Percentiles rank a stretch among this genome's conserved stretches.
phyloP scores from a whole-genome alignment of 768 basidiomycete species.

The Pleurotus djamor region DNA sequence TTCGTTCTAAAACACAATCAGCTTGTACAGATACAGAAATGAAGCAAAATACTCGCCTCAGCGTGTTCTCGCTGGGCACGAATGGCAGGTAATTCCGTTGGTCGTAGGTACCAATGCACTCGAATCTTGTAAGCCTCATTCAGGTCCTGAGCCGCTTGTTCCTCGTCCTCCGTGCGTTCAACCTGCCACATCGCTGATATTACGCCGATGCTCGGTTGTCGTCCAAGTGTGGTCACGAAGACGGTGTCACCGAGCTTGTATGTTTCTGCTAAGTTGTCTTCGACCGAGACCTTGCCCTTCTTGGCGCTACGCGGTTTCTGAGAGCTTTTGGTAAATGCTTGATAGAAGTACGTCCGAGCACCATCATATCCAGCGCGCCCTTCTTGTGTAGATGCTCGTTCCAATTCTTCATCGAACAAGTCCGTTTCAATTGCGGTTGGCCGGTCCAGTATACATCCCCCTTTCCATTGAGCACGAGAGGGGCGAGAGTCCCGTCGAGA shows the following conservation, averaged over 20 bases:
- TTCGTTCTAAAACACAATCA: constrained; percentile 59
- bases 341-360: constrained; percentile 2
- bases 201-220: constrained; percentile 62
- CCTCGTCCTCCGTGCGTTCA: constrained; percentile 21
- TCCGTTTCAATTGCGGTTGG: constrained; percentile 5
- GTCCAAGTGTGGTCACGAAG: constrained; percentile 49
- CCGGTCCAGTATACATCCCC: not conserved
- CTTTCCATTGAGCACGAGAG: constrained; percentile 2
- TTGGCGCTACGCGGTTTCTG: not conserved
- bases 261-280: constrained; percentile 8
- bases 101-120: constrained; percentile 77
- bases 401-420: constrained; percentile 7
- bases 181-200: constrained; percentile 71
- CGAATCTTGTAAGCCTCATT: constrained; percentile 47
- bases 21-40: not conserved
- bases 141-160: constrained; percentile 23
- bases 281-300: constrained; percentile 7
- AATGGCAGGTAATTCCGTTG: constrained; percentile 56
- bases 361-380: not conserved
- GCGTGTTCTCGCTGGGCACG: constrained; percentile 59
- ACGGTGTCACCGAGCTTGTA: constrained; percentile 70
- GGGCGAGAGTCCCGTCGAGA: no score
- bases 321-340: not conserved
- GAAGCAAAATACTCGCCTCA: constrained; percentile 39
- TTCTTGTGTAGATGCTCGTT: constrained; percentile 1